phyloP scores from a whole-genome alignment of 192 early-diverging fungal species.

The Oehlia diaphana region DNA sequence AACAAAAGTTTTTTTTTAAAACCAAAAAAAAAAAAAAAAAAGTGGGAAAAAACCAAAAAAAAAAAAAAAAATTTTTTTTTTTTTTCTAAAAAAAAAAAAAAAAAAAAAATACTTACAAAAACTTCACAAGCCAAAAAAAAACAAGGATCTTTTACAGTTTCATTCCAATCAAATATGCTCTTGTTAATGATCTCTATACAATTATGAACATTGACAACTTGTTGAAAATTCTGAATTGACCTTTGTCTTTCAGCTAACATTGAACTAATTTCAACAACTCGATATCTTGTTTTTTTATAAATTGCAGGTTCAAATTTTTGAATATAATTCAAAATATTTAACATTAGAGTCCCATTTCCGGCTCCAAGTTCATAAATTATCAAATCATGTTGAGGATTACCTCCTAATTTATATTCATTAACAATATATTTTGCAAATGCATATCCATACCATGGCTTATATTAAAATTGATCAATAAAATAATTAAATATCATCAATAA shows the following conservation, averaged over 20 bases:
- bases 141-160: slow-evolving; percentile 67
- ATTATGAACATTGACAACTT: slow-evolving; percentile 44
- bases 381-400: slow-evolving; percentile 63
- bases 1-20: no score
- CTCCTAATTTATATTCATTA: slow-evolving; percentile 68
- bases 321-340: slow-evolving; percentile 89
- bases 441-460: slow-evolving; percentile 87
- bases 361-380: slow-evolving; percentile 95
- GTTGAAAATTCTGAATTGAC: slow-evolving; percentile 50
- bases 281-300: slow-evolving; percentile 79
- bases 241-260: slow-evolving; percentile 73
- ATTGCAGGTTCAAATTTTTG: slow-evolving; percentile 74
- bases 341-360: slow-evolving; percentile 95
- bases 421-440: slow-evolving; percentile 89
- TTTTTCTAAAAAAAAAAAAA: no score
- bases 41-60: no score
- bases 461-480: background rate
- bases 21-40: no score
- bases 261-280: slow-evolving; percentile 89
- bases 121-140: slow-evolving; percentile 98
- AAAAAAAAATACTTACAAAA: slow-evolving; percentile 54
- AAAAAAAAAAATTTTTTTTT: no score
- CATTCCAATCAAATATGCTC: slow-evolving; percentile 90
- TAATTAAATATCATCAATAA: background rate
- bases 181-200: slow-evolving; percentile 84